These are phyloP conservation scores for Gremmenia infestans DNA, from an alignment of 2,329 filamentous ascomycete species.

Conservation along the genomic window DNA sequence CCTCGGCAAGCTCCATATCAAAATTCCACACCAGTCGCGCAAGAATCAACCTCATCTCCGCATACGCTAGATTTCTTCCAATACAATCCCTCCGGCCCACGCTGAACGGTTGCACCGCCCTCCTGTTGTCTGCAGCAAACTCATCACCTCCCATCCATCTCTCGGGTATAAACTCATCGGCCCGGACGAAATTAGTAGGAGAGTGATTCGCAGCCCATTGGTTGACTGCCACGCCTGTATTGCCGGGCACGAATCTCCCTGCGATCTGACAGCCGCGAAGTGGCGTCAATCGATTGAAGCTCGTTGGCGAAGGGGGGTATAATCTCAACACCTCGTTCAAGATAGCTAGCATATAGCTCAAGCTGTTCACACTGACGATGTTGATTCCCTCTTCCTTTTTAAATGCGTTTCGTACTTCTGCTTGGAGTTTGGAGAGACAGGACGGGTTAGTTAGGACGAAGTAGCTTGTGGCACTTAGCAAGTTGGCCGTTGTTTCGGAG, in stretches of 20 bases:
- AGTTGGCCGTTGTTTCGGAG: conserved; percentile 29
- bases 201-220: not conserved
- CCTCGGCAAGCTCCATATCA: not conserved
- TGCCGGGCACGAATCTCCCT: conserved; percentile 3
- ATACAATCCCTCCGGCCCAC: conserved; percentile 11
- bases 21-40: conserved; percentile 12
- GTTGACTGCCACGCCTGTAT: not conserved
- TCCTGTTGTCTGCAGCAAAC: not conserved
- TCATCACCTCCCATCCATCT: conserved; percentile 31
- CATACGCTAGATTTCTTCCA: conserved; percentile 12
- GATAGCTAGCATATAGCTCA: conserved; percentile 1
- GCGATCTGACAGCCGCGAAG: not conserved
- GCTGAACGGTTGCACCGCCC: conserved; percentile 4
- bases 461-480: conserved; percentile 19
- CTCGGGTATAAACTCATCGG: conserved; percentile 14
- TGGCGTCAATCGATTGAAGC: not conserved
- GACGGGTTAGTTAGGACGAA: conserved; percentile 51
- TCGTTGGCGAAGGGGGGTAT: not conserved
- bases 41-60: conserved; percentile 13
- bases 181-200: conserved; percentile 6
- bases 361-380: not conserved
- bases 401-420: conserved; percentile 39
- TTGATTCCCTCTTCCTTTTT: conserved; percentile 14
- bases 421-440: conserved; percentile 28
- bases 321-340: conserved; percentile 9